Evolutionary conservation across 2,329 filamentous ascomycete genomes (phyloP), one percentile per base, ranked within the genome.

Genomic region (Knoxdaviesia capensis): DNA sequence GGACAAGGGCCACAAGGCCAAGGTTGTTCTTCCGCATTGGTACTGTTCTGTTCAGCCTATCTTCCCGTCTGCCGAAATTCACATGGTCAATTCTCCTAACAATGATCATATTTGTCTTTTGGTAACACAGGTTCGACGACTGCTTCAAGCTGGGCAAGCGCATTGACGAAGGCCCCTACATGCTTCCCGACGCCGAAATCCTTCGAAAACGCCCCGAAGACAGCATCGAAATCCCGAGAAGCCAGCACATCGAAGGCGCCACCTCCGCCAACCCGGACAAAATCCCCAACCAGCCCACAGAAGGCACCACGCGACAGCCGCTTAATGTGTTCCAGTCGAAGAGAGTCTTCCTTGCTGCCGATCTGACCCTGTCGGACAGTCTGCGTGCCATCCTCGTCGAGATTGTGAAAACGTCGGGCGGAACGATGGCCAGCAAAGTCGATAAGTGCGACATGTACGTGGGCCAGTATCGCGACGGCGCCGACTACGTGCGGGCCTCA

Each of bases 1-100:
- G 37, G 62, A 68, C 6, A 92, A 78, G 57, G 70, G 69, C 2
- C 64, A 83, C 42, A 75, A 74, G 43, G 75, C 75, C 57, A 87
- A 85, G 58, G 80, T 94, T 45, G 83, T 98, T 11, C 66, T 98
- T 41, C 90, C 90, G 34, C 90, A 96, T 55, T 96, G 90, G 84
- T 86, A 62, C 52, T 65, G 48, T 6, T 5, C 3, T 3, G n/a
- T 11, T 35, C 32, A 35, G 31, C n/a, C n/a, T n/a, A n/a, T n/a
- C n/a, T n/a, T n/a, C n/a, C n/a, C n/a, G n/a, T n/a, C n/a, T n/a
- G n/a, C n/a, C n/a, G n/a, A n/a, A n/a, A n/a, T n/a, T n/a, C n/a
- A n/a, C n/a, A n/a, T n/a, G n/a, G 8, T 38, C 31, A 31, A 4
- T 38, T 5, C 10, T 34, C 9, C 31, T 42, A 11, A 28, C 7